Evolutionary conservation across 1,139 yeast species (phyloP).

Genomic region (Candida sp.): DNA sequence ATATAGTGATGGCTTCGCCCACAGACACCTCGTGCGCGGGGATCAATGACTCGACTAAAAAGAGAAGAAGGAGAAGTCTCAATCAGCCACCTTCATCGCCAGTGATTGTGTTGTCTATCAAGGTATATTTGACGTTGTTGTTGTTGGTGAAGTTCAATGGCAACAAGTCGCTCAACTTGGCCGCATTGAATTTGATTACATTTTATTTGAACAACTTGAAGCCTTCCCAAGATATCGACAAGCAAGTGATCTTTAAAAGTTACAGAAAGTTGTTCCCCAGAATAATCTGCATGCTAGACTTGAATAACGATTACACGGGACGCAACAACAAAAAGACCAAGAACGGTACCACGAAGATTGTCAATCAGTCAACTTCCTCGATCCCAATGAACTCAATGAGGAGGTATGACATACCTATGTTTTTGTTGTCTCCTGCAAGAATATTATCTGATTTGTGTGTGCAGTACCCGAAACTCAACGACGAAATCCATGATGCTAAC

Average conservation of each 20-base stretch:
- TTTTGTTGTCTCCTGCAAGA: slow-evolving; percentile 27
- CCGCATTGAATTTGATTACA: slow-evolving; percentile 36
- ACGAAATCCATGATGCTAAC: slow-evolving; percentile 38
- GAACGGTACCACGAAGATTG: neutral
- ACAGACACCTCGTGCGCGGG: neutral
- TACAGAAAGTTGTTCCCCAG: slow-evolving; percentile 33
- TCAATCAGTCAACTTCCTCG: neutral
- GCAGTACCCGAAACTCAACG: slow-evolving; percentile 29
- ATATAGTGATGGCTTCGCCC: slow-evolving; percentile 17
- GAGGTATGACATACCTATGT: slow-evolving; percentile 19
- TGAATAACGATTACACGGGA: slow-evolving; percentile 16
- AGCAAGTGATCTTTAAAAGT: slow-evolving; percentile 21
- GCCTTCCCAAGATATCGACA: slow-evolving; percentile 13
- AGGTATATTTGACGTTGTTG: slow-evolving; percentile 28
- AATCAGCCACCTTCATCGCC: slow-evolving; percentile 10
- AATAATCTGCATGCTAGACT: slow-evolving; percentile 30
- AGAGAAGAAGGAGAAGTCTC: neutral
- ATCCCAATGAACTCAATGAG: neutral
- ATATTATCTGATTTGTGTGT: slow-evolving; percentile 32
- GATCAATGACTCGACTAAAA: neutral
- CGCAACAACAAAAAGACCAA: slow-evolving; percentile 1
- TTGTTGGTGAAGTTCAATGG: slow-evolving; percentile 29
- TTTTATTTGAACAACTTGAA: slow-evolving; percentile 25
- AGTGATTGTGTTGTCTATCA: slow-evolving; percentile 21
- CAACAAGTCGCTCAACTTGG: slow-evolving; percentile 30